These are phyloP conservation scores for Rhynchosporium secalis DNA, from an alignment of 2,329 filamentous ascomycete genomes.

Conservation along the genomic window DNA sequence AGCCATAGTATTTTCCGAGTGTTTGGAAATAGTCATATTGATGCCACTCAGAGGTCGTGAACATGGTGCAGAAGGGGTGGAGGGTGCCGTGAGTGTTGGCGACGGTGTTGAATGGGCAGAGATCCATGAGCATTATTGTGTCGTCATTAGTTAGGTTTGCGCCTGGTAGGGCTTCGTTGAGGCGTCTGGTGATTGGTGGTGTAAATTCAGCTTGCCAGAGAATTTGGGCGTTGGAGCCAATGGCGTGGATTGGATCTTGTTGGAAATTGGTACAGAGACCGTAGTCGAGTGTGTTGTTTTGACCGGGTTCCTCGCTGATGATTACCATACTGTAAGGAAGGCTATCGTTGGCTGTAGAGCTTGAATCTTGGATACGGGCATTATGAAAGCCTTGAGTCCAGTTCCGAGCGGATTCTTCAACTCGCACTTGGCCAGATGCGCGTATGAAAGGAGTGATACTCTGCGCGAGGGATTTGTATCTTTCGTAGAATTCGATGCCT, in stretches of 20 bases:
- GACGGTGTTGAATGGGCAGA: conserved; percentile 85
- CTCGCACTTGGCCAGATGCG: conserved; percentile 67
- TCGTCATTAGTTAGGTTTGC: conserved; percentile 64
- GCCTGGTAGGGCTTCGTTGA: conserved; percentile 69
- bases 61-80: conserved; percentile 75
- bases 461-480: conserved; percentile 65
- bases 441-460: conserved; percentile 67
- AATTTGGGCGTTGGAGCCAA: conserved; percentile 52
- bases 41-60: conserved; percentile 71
- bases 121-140: conserved; percentile 76
- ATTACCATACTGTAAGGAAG: conserved; percentile 60
- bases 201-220: conserved; percentile 65
- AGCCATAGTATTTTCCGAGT: conserved; percentile 83
- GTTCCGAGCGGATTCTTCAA: conserved; percentile 71
- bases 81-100: conserved; percentile 55
- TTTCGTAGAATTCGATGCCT: conserved; percentile 71
- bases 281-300: conserved; percentile 83
- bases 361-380: conserved; percentile 44
- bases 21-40: conserved; percentile 80
- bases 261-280: conserved; percentile 72
- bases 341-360: conserved; percentile 42
- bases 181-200: conserved; percentile 63
- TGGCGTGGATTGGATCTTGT: conserved; percentile 50
- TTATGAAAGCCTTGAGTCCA: conserved; percentile 74
- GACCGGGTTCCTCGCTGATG: conserved; percentile 63